Percentiles rank a stretch among this genome's conserved stretches.
Evolutionary conservation across 2,329 filamentous ascomycete species (phyloP).

Genomic region (Colletotrichum echinochloae): DNA sequence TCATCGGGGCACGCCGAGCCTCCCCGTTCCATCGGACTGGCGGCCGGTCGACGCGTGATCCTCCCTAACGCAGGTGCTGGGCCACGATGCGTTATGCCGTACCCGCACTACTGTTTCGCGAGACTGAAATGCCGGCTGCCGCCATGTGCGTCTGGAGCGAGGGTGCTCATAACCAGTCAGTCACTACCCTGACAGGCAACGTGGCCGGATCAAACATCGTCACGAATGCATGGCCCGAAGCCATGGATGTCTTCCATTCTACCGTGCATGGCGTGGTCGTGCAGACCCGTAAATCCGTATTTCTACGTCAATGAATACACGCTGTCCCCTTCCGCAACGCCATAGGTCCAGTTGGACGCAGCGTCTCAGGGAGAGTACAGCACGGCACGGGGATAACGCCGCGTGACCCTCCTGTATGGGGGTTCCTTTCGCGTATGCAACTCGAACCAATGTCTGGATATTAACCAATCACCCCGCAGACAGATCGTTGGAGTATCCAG

Average conservation of each 20-base stretch:
- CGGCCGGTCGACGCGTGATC: background rate
- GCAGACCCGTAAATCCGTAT: background rate
- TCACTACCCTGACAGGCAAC: background rate
- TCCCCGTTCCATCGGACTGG: background rate
- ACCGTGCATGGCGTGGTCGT: background rate
- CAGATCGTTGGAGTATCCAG: background rate
- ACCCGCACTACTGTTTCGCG: background rate
- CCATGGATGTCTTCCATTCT: background rate
- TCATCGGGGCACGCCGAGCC: background rate
- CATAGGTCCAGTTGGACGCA: background rate
- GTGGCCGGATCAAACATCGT: background rate
- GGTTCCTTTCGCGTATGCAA: slow-evolving; percentile 18
- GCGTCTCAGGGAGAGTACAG: background rate
- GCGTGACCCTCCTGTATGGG: slow-evolving; percentile 19
- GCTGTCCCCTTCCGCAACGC: background rate
- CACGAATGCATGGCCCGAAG: background rate
- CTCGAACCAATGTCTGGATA: background rate
- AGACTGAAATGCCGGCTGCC: background rate
- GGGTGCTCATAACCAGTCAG: background rate
- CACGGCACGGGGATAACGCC: background rate
- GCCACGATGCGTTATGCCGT: background rate
- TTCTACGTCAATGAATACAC: background rate
- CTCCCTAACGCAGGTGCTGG: background rate
- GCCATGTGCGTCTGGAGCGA: background rate
- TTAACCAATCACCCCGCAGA: slow-evolving; percentile 18